Base-by-base conservation (phyloP, 1,284 basidiomycete genomes). In the Psilocybe mexicana region DNA sequence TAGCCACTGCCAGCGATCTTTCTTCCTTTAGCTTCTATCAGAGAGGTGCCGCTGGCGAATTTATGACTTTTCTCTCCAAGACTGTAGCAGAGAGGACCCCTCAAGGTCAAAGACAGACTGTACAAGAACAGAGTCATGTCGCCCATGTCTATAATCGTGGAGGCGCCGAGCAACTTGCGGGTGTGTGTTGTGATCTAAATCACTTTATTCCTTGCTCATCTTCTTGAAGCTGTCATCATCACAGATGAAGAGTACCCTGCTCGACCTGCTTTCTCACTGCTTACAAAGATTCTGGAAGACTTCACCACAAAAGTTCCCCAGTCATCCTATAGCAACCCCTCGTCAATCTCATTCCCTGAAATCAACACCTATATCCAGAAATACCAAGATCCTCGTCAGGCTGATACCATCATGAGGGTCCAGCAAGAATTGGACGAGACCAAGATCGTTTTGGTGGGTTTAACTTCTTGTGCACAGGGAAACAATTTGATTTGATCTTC, bases 341-440 rank as follows among this genome's bases (percentile, higher is more conserved):
- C 80, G 1, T 69, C 84, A 1, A 88, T 92, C 67, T 86, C 75
- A 49, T 92, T 85, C 78, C 83, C 82, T 49, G 87, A 92, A 57
- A 81, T 94, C 63, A 82, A 87, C 52, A 84, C 83, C 14, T 98
- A 96, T 73, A 76, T 99, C 50, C 80, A 85, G 71, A 95, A 96
- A 76, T 99, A 98, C 76, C 97, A 99, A 78, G 97, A 99, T 74
- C 97, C 97, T 6, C 85, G 90, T 63, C 96, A 99, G 77, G 97
- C 97, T 3, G 97, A 99, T 77, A 91, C 93, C 18, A 98, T 99
- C 70, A 96, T 99, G 96, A 88, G 91, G 68, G 97, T 99, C 14
- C 97, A 99, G 74, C 91, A 95, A 72, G 97, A 99, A 72, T 76
- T 99, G 49, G 97, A 99, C 71, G 97, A 99, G 80, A 99, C 97